Evolutionary conservation across 2,329 filamentous ascomycete genomes (phyloP).

Genomic region (Exophiala calicioides): DNA sequence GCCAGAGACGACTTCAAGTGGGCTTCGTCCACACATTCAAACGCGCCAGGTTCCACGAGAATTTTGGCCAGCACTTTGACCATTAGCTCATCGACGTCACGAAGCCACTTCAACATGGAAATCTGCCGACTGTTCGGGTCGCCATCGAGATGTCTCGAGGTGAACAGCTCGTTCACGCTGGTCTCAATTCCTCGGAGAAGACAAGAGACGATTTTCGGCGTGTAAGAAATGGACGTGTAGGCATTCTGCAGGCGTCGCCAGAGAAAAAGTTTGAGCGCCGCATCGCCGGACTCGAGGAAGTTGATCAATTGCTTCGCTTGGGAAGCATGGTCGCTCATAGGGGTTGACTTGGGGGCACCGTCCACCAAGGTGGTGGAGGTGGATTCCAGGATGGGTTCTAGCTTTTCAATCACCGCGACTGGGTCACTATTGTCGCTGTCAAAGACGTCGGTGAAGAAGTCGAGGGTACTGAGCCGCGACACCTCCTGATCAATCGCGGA

Average conservation of each 20-base stretch:
- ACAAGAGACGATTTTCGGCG: conserved; percentile 86
- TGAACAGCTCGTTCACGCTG: conserved; percentile 69
- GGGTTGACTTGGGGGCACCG: conserved; percentile 21
- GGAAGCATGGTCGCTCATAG: neutral
- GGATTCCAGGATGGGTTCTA: conserved; percentile 88
- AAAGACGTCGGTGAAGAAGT: conserved; percentile 91
- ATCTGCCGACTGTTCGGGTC: conserved; percentile 64
- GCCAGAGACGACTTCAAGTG: conserved; percentile 73
- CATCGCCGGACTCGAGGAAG: conserved; percentile 78
- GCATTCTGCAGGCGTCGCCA: conserved; percentile 91
- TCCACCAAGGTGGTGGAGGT: neutral
- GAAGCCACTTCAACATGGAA: conserved; percentile 73
- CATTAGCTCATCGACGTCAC: conserved; percentile 75
- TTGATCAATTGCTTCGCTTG: conserved; percentile 71
- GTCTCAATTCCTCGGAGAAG: conserved; percentile 82
- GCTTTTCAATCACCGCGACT: conserved; percentile 79
- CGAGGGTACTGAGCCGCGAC: conserved; percentile 89
- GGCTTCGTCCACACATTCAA: conserved; percentile 80
- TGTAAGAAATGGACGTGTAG: conserved; percentile 80
- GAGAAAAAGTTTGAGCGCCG: conserved; percentile 79
- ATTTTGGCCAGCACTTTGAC: conserved; percentile 69
- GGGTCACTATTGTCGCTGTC: conserved; percentile 79
- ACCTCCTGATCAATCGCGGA: conserved; percentile 87
- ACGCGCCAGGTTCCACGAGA: conserved; percentile 66
- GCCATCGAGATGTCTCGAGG: conserved; percentile 54